Conservation (phyloP, 2,329 filamentous ascomycete species). For the Bipolaris bicolor region DNA sequence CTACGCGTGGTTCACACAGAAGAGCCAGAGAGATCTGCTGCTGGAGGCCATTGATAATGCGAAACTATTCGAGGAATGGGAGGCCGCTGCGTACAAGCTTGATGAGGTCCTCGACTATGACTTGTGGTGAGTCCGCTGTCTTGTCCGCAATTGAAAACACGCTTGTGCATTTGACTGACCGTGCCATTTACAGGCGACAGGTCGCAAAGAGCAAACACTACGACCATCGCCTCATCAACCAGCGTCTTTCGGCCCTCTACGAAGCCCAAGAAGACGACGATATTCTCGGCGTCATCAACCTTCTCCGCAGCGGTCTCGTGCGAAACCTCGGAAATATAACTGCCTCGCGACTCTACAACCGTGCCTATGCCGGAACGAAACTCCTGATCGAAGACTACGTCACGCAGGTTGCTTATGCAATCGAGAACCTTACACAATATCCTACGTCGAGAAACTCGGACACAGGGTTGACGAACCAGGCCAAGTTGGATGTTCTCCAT, state of each 20-base stretch:
- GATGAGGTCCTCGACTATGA: conserved; percentile 82
- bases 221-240: conserved; percentile 82
- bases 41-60: conserved; percentile 70
- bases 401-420: conserved; percentile 78
- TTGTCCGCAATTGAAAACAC: neutral
- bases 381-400: conserved; percentile 91
- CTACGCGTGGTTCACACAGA: conserved; percentile 69
- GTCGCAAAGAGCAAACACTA: conserved; percentile 82
- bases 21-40: conserved; percentile 69
- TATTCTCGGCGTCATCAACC: conserved; percentile 75
- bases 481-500: conserved; percentile 84
- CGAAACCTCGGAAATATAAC: conserved; percentile 93
- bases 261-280: conserved; percentile 73
- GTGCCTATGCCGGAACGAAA: conserved; percentile 87
- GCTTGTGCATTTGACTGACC: conserved; percentile 11
- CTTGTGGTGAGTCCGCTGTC: conserved; percentile 66
- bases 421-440: conserved; percentile 75
- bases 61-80: conserved; percentile 81
- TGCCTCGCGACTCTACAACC: conserved; percentile 78
- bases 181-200: conserved; percentile 68
- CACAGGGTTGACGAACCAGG: conserved; percentile 69
- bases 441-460: conserved; percentile 60
- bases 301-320: conserved; percentile 76
- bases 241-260: conserved; percentile 74
- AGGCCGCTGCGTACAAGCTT: conserved; percentile 80